Base-by-base conservation (phyloP, 495 filamentous ascomycete species). In the Neurospora sp. region DNA sequence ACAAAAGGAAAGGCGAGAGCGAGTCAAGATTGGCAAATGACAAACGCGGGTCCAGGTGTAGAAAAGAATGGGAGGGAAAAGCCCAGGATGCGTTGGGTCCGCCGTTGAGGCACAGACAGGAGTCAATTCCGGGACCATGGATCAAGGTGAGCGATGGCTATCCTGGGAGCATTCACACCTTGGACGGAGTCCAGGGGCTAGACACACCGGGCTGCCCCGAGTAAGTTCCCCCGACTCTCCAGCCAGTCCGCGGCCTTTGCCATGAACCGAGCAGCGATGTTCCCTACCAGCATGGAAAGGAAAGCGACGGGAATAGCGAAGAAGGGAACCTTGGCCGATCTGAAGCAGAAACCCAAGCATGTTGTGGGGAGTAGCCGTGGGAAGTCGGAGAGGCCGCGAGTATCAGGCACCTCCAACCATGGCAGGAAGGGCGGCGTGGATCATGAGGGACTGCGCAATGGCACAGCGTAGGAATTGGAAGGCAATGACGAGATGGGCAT, bases 51-150 rank as follows among this genome's bases (percentile, higher is more conserved):
- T 62, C 54, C 54, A 2, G 14, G 14, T 12, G 3, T 18, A 8
- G 27, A 31, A 10, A 18, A 66, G 54, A 72, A 39, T 41, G 20
- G 39, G 46, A 41, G 69, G 39, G 73, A 72, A 74, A 75, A 70
- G 18, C 39, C 20, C 72, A 73, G 66, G 44, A 44, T 69, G 35
- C 38, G 46, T 73, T 71, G 73, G 72, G 72, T 70, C 74, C 76
- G 78, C 78, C 75, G 70, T 75, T 42, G 69, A 76, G 74, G 76
- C 74, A 78, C 76, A 74, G 73, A 73, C 73, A 74, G 39, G 59
- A 71, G 54, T 42, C 72, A 72, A 73, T 70, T 70, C 59, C 54
- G 40, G 73, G 66, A 66, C 72, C 75, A 38, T 71, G 69, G 72
- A 71, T 75, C 54, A 66, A 72, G 71, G 46, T 41, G 42, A 69